Conservation (phyloP, 1,139 yeast species). For the Suhomyces anneliseae region DNA sequence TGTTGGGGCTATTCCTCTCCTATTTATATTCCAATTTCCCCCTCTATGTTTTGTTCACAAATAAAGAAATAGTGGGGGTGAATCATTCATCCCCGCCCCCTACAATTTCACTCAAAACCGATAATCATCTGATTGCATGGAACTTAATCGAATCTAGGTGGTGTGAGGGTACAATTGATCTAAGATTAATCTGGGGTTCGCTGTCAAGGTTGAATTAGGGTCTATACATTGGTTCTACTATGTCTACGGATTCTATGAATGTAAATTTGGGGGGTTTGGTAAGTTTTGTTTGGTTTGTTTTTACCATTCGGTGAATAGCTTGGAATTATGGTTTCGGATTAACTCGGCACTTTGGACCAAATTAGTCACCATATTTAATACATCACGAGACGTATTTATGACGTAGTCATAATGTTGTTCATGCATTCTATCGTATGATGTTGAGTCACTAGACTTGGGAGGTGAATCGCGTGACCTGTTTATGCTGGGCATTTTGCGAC, state of each 20-base stretch:
- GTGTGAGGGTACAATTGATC: not conserved
- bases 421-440: not conserved
- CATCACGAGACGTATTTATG: not conserved
- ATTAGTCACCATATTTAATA: not conserved
- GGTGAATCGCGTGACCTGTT: not conserved
- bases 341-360: not conserved
- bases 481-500: not conserved
- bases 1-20: not conserved
- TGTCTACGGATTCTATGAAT: too few species aligned
- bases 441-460: constrained; percentile 2
- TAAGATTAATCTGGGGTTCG: not conserved
- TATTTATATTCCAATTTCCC: constrained; percentile 11
- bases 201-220: not conserved
- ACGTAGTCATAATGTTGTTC: not conserved
- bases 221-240: too few species aligned
- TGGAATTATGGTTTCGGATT: too few species aligned
- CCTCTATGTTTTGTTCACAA: not conserved
- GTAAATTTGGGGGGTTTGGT: too few species aligned
- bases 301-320: too few species aligned
- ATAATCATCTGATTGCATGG: not conserved
- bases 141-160: not conserved
- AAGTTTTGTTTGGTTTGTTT: too few species aligned
- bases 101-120: not conserved
- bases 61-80: constrained; percentile 4
- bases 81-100: constrained; percentile 9